A percentile compares a stretch with the other conserved stretches of the same genome.
Evolutionary conservation across 2,329 filamentous ascomycete species (phyloP).

Genomic region (Phialocephala sp.): DNA sequence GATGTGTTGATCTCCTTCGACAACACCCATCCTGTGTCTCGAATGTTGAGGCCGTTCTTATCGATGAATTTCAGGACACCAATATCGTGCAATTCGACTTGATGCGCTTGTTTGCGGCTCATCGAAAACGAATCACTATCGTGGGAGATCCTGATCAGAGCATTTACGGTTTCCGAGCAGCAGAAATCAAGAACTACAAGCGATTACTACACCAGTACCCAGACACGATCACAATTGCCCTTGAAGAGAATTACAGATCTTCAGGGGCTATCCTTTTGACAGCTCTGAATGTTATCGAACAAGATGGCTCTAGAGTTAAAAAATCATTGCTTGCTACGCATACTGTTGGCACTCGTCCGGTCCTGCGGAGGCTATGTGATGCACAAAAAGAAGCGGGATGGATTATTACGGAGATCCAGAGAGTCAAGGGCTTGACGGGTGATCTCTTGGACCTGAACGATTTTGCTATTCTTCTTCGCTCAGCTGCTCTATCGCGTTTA

Average conservation of each 20-base stretch:
- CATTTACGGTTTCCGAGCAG: conserved; percentile 94
- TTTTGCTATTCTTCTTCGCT: conserved; percentile 86
- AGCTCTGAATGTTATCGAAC: conserved; percentile 86
- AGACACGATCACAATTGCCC: conserved; percentile 78
- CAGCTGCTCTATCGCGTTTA: conserved; percentile 80
- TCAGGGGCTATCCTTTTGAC: conserved; percentile 82
- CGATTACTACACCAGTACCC: conserved; percentile 79
- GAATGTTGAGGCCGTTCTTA: conserved; percentile 88
- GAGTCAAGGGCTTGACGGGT: conserved; percentile 73
- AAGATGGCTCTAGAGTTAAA: conserved; percentile 79
- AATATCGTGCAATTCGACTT: conserved; percentile 94
- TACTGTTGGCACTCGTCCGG: conserved; percentile 77
- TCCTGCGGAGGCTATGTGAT: conserved; percentile 75
- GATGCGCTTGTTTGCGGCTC: conserved; percentile 84
- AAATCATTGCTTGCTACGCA: conserved; percentile 84
- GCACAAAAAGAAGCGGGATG: conserved; percentile 80
- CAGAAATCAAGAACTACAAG: conserved; percentile 86
- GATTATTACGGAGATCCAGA: conserved; percentile 84
- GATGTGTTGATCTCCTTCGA: conserved; percentile 79
- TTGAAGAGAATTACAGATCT: conserved; percentile 95
- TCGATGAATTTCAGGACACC: conserved; percentile 98
- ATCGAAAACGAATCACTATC: conserved; percentile 79
- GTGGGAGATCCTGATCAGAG: conserved; percentile 98
- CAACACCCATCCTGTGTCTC: conserved; percentile 79
- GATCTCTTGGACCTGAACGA: conserved; percentile 76